These are phyloP conservation scores for Kalanchoe fedtschenkoi DNA, from an alignment of 164 flowering plant species.

Conservation along the genomic window DNA sequence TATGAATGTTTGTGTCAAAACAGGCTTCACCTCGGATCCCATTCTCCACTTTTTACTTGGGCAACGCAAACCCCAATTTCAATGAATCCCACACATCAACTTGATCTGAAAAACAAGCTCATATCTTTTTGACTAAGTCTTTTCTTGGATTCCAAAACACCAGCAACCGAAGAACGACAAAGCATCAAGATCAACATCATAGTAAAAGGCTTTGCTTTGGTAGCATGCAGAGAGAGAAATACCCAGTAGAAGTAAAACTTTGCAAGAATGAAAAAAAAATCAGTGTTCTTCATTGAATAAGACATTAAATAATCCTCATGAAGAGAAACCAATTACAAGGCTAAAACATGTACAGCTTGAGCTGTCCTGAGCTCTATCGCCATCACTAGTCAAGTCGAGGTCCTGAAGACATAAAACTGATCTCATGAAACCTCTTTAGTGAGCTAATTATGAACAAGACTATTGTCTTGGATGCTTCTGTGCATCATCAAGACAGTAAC, in stretches of 20 bases:
- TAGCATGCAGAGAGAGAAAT: not conserved
- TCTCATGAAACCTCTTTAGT: constrained; percentile 21
- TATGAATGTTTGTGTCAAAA: not conserved
- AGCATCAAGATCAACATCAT: constrained; percentile 2
- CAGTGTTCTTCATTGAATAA: not conserved
- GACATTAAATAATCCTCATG: not conserved
- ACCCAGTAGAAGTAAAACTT: no score
- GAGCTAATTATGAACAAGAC: constrained; percentile 14
- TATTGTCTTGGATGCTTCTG: constrained; percentile 26
- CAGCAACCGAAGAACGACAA: not conserved
- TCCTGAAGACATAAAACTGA: constrained; percentile 31
- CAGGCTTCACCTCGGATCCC: not conserved
- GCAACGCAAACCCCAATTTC: no score
- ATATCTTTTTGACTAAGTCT: constrained; percentile 3
- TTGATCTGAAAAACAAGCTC: not conserved
- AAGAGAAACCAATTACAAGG: not conserved
- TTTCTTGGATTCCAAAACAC: constrained; percentile 6
- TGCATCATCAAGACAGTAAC: constrained; percentile 19
- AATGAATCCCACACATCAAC: not conserved
- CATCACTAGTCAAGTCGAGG: constrained; percentile 2
- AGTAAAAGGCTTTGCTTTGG: not conserved
- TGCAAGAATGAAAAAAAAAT: no score
- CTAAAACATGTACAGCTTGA: not conserved
- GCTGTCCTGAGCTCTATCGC: not conserved
- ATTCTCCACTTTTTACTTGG: constrained; percentile 1